Base-by-base conservation (phyloP, 2,329 filamentous ascomycete species). In the Balansia obtecta region DNA sequence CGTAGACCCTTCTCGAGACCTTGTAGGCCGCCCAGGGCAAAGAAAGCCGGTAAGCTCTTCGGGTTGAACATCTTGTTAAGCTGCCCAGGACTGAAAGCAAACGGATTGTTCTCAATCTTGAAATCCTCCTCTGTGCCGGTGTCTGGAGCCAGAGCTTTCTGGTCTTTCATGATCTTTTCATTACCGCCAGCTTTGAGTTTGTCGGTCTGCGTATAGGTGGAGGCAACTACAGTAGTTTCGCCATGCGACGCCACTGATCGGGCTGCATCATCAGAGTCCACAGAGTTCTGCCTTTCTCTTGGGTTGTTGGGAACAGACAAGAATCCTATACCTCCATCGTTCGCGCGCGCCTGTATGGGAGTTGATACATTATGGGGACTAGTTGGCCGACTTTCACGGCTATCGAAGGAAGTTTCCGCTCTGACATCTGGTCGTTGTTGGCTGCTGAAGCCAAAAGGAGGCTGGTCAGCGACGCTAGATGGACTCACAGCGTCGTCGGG, bases 41-140 rank as follows among this genome's bases (percentile, higher is more conserved):
- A 86, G 58, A 91, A 95, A 1, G 89, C 89, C 12, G 83, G 73
- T 52, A 95, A 68, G 54, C 82, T 94, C 71, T 95, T 95, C 3
- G 90, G 90, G 62, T 94, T 93, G 54, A 91, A 80, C 69, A 95
- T 77, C 66, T 95, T 95, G 59, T 82, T 84, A 55, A 96, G 73
- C 61, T 94, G 83, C 13, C 90, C 89, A 2, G 86, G 86, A 2
- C 82, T 80, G 63, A 88, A 95, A 15, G 88, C 89, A 61, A 95
- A 95, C 0, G 85, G 84, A 63, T 93, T 95, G 63, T 88, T 74
- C 6, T 83, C 75, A 11, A 91, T 82, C 13, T 79, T 59, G 58
- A 94, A 95, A 54, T 91, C 86, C 16, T 70, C 73, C 63, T 90
- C 86, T 48, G 82, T 86, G 7, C 86, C 86, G 38, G 80, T 75